Base-by-base conservation (phyloP, 495 filamentous ascomycete species). In the Recurvomyces mirabilis region DNA sequence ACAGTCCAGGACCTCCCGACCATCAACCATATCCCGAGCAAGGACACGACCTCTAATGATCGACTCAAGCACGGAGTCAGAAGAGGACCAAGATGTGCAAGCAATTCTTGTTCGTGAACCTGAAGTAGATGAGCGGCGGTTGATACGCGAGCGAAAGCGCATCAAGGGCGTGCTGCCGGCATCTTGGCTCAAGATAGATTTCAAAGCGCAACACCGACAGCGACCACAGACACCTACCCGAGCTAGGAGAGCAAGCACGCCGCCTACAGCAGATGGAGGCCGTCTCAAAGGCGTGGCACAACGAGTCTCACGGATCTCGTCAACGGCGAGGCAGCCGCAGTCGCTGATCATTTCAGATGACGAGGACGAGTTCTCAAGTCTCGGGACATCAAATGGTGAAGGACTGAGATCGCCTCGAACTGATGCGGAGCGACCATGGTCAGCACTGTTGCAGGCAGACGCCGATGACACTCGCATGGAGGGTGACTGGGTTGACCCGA, bases 131-230 rank as follows among this genome's bases (percentile, higher is more conserved):
- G 46, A 59, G 5, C 29, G 38, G 6, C 52, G 64, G 45, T 38
- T 78, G 10, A 53, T 58, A 47, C 56, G 55, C 39, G 54, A 67
- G 13, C 64, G 71, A 30, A 72, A 68, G 33, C 76, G 64, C 46
- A 89, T 89, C 33, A 78, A 77, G 41, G 88, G 88, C 26, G 87
- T 94, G 13, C 71, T 96, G 32, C 88, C 89, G 26, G 89, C 89
- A 4, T 95, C 89, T 3, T 94, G 82, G 81, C 69, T 93, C 33
- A 75, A 82, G 50, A 66, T 96, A 29, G 79, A 94, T 52, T 65
- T 50, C n/a, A 11, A 22, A 5, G 41, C 41, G 1, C 51, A 45
- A 24, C 34, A 60, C 40, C 41, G 46, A 21, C 63, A 46, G 51
- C 69, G 54, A 53, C 69, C 26, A 56, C 63, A 12, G 36, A 55